Conservation (phyloP, 2,329 filamentous ascomycete species). For the Microdochium trichocladiopsis region DNA sequence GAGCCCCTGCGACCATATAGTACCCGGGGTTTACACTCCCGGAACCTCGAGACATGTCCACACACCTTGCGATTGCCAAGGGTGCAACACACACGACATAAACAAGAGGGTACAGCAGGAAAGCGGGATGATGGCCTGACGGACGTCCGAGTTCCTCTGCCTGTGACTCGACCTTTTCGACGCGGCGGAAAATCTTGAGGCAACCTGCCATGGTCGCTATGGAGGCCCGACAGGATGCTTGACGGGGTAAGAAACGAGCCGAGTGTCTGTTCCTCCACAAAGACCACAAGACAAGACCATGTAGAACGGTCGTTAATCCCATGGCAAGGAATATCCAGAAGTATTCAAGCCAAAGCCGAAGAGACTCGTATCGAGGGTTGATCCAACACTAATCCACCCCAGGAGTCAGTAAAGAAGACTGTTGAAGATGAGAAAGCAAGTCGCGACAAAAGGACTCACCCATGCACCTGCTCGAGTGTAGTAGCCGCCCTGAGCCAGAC, state of each 20-base stretch:
- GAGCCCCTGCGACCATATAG: slow-evolving; percentile 6
- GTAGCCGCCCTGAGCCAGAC: neutral
- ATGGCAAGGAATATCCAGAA: slow-evolving; percentile 4
- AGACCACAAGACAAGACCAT: slow-evolving; percentile 5
- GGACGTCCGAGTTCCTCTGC: neutral
- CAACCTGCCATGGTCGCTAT: neutral
- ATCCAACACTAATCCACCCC: slow-evolving; percentile 10
- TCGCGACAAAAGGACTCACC: neutral
- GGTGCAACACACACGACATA: slow-evolving; percentile 9
- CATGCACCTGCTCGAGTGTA: neutral
- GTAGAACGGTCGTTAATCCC: slow-evolving; percentile 4
- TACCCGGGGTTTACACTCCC: slow-evolving; percentile 1
- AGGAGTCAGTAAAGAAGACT: neutral
- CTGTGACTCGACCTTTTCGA: neutral
- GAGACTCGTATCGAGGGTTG: neutral
- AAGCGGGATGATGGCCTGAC: slow-evolving; percentile 11
- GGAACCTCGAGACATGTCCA: slow-evolving; percentile 1
- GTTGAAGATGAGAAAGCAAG: neutral
- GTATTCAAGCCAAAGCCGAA: slow-evolving; percentile 3
- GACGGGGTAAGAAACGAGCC: slow-evolving; percentile 4
- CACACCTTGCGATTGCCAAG: slow-evolving; percentile 5
- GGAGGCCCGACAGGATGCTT: neutral
- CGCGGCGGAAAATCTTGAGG: neutral
- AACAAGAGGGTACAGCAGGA: slow-evolving; percentile 9
- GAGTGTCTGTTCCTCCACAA: slow-evolving; percentile 7